phyloP scores from a whole-genome alignment of 164 flowering plant genomes.

The Vitis rotundifolia region DNA sequence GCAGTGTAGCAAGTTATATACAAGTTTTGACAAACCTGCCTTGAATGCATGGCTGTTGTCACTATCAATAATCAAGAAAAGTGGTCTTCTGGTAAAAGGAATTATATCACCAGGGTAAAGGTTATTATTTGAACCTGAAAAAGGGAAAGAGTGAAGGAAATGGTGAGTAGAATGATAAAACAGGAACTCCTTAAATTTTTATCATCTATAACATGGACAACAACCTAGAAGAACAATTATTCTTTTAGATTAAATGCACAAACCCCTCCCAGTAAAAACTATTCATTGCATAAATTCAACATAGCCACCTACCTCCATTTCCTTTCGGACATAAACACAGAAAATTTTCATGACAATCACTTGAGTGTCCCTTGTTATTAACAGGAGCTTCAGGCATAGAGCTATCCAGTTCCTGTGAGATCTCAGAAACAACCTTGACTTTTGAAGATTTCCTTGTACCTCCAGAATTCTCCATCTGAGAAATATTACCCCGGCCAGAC shows the following conservation, averaged over 20 bases:
- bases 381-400: slow-evolving; percentile 28
- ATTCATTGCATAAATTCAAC: not conserved
- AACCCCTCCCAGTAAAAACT: not conserved
- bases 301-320: slow-evolving; percentile 52
- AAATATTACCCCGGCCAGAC: slow-evolving; percentile 32
- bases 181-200: not conserved
- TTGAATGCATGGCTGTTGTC: slow-evolving; percentile 99
- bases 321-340: slow-evolving; percentile 78
- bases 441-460: slow-evolving; percentile 48
- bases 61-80: slow-evolving; percentile 89
- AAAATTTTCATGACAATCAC: slow-evolving; percentile 37
- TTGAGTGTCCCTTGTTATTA: slow-evolving; percentile 37
- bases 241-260: not conserved
- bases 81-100: slow-evolving; percentile 92
- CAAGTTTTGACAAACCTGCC: slow-evolving; percentile 99
- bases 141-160: slow-evolving; percentile 2
- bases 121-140: slow-evolving; percentile 64
- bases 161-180: not conserved
- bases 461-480: slow-evolving; percentile 51
- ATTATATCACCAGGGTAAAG: slow-evolving; percentile 88
- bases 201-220: not conserved
- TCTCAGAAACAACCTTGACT: slow-evolving; percentile 34
- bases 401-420: slow-evolving; percentile 28
- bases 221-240: not conserved
- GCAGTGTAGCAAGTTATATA: slow-evolving; percentile 14